Conservation (phyloP, 768 basidiomycete genomes). For the Trametes gibbosa region DNA sequence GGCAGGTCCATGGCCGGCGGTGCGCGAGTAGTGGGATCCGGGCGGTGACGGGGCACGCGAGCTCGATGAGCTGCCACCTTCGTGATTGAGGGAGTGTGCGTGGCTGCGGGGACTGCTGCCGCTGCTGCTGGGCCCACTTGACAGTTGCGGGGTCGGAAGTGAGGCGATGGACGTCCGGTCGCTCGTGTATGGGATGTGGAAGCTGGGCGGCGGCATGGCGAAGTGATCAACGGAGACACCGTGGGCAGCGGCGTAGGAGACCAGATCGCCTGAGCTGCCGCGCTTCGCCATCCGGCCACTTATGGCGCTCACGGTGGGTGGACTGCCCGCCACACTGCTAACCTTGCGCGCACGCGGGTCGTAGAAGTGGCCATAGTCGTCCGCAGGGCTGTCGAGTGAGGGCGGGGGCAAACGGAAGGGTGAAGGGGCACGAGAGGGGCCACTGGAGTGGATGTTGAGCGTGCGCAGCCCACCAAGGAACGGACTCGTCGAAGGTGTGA, state of each 20-base stretch:
- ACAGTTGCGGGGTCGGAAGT: constrained; percentile 58
- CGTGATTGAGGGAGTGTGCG: constrained; percentile 36
- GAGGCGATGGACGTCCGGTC: constrained; percentile 23
- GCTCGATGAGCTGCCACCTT: constrained; percentile 45
- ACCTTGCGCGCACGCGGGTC: constrained; percentile 24
- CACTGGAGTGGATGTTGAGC: constrained; percentile 69
- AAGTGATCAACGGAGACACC: constrained; percentile 25
- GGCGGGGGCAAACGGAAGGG: constrained; percentile 64
- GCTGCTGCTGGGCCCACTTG: constrained; percentile 62
- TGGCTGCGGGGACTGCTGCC: constrained; percentile 61
- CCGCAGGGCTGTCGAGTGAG: constrained; percentile 33
- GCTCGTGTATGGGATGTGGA: constrained; percentile 27
- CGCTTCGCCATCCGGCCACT: constrained; percentile 26
- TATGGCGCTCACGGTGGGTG: constrained; percentile 29
- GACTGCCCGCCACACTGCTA: constrained; percentile 37
- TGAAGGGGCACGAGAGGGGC: constrained; percentile 68
- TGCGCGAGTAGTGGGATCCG: too few species aligned
- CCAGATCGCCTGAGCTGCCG: constrained; percentile 31
- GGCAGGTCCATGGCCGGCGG: too few species aligned
- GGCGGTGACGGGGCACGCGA: constrained; percentile 65
- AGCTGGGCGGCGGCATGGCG: constrained; percentile 18
- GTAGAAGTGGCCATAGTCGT: constrained; percentile 18
- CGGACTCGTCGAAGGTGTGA: constrained; percentile 75
- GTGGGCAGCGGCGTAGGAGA: constrained; percentile 30
- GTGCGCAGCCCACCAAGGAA: constrained; percentile 78